phyloP scores from a whole-genome alignment of 2,329 filamentous ascomycete species.

The Reticulascus tulasneorum region DNA sequence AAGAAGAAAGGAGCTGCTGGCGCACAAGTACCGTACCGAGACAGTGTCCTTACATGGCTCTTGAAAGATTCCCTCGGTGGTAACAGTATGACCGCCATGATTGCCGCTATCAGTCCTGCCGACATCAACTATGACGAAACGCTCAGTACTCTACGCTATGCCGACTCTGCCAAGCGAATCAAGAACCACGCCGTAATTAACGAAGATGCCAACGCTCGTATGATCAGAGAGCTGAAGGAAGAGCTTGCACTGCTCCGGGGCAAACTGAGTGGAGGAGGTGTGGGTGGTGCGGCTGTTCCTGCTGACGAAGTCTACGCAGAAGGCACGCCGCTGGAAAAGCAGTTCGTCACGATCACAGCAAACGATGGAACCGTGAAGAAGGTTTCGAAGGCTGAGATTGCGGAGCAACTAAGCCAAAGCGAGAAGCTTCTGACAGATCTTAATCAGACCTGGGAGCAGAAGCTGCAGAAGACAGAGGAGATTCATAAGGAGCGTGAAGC shows the following conservation, averaged over 20 bases:
- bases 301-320: constrained; percentile 85
- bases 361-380: constrained; percentile 85
- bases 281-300: constrained; percentile 43
- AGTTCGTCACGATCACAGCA: constrained; percentile 91
- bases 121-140: constrained; percentile 99
- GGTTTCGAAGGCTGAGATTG: constrained; percentile 97
- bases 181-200: constrained; percentile 99
- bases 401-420: constrained; percentile 91
- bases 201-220: constrained; percentile 96
- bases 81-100: constrained; percentile 99
- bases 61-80: constrained; percentile 95
- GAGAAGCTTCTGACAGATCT: constrained; percentile 95
- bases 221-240: constrained; percentile 97
- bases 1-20: constrained; percentile 71
- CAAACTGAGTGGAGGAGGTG: constrained; percentile 66
- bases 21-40: constrained; percentile 87
- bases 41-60: constrained; percentile 94
- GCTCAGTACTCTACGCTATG: constrained; percentile 89
- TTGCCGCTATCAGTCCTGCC: constrained; percentile 94
- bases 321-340: constrained; percentile 87
- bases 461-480: constrained; percentile 87
- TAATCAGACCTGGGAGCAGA: constrained; percentile 99
- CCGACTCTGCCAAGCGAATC: constrained; percentile 96
- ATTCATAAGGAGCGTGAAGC: constrained; percentile 97
- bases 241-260: constrained; percentile 81